Evolutionary conservation across 805 yeast genomes (phyloP), one percentile per base, ranked within the genome.

Genomic region (Yamadazyma philogaea): DNA sequence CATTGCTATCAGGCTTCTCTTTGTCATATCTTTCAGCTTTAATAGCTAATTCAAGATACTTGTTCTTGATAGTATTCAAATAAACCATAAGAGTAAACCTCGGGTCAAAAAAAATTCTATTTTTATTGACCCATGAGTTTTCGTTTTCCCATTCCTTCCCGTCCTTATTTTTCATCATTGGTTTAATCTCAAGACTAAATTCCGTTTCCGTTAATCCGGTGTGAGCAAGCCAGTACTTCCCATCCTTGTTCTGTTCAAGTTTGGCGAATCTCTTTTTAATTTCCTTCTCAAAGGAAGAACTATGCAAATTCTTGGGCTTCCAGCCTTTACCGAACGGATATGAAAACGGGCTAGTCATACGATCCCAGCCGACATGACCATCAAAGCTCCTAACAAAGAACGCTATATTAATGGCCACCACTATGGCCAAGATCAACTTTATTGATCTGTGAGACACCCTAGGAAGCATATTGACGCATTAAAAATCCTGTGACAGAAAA

Each of bases 31-130:
- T 16, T 30, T 28, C 19, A 21, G 8, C 4, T 33, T 40, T 42
- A 12, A 38, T 42, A 22, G 42, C 42, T 8, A 30, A 37, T 7
- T 30, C 34, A 17, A 17, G 17, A 30, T 48, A 42, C 30, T 46
- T 48, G 30, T 57, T 45, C 35, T 53, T 53, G 19, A 77, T 61
- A 44, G 74, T 62, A 45, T 72, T 61, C 27, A 79, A 47, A 55
- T 75, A 75, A 8, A 60, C 74, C 0, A 81, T 59, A 50, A 76
- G 63, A 0, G 84, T 73, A 45, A 80, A 64, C 33, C 85, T 58
- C 14, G 86, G 86, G 46, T 81, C 87, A 48, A 66, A 73, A 18
- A 60, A 63, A 6, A 62, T 27, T 15, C 43, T 47, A 3, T 49
- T 46, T 3, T 42, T 52, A 32, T 48, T 48, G 11, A 40, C 42